Base-by-base conservation (phyloP, 768 basidiomycete species). In the Serendipita indica region DNA sequence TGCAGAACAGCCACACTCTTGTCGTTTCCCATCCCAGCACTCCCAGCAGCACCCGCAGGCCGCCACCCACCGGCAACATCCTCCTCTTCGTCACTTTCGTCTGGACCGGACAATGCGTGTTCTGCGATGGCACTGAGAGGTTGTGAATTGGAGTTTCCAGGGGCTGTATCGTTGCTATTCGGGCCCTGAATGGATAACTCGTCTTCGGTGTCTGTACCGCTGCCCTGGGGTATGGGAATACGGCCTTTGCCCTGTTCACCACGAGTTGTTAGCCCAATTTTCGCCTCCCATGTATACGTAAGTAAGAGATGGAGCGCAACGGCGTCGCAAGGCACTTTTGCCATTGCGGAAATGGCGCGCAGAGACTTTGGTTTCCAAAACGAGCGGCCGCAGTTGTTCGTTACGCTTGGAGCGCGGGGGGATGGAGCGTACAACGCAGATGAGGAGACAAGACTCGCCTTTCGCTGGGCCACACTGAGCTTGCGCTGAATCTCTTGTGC, bases 401-500 rank as follows among this genome's bases (percentile, higher is more conserved):
- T 18, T 43, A 25, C 5, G 41, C 18, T 18, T 18, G 18, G 41
- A 43, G 5, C n/a, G n/a, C 5, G n/a, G n/a, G 41, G 7, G 41
- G n/a, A n/a, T n/a, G 18, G 41, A 43, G 5, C 7, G 5, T n/a
- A n/a, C 3, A 43, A 43, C 41, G 18, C 41, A 43, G 27, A n/a
- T 43, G 45, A 58, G 46, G 49, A 57, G n/a, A 60, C 52, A 16
- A 34, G 57, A 39, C 68, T 64, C 64, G 57, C 77, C 68, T 73
- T 71, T 60, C 75, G 77, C 65, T 72, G 77, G 33, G 79, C 72
- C 2, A 74, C 75, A 0, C 57, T 58, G n/a, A 93, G 79, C 67
- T 91, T 92, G 63, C 88, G 77, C 60, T 86, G 79, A 16, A 93
- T 80, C 72, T 93, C 90, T 68, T 89, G 88, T 14, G 84, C 82